phyloP scores from a whole-genome alignment of 345 rosid genomes.

The Alliaria petiolata region DNA sequence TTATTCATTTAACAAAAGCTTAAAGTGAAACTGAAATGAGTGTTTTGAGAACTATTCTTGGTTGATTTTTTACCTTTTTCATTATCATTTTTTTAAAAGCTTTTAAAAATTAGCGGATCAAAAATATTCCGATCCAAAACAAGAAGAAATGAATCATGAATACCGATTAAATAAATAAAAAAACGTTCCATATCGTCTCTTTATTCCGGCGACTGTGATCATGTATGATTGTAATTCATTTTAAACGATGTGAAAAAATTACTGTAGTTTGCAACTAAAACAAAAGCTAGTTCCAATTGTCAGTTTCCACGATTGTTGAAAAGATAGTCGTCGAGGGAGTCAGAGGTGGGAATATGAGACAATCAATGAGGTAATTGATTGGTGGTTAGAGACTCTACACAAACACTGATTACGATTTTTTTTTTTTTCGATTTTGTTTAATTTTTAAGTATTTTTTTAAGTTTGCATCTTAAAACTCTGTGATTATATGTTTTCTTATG shows the following conservation, averaged over 20 bases:
- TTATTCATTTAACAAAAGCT: no score
- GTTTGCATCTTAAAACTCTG: not conserved
- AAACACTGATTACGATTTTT: slow-evolving; percentile 2
- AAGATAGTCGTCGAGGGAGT: slow-evolving; percentile 9
- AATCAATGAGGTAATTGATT: slow-evolving; percentile 2
- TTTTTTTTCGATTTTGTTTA: not conserved
- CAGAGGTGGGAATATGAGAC: not conserved
- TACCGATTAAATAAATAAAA: no score
- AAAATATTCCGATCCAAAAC: no score
- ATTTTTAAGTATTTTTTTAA: not conserved
- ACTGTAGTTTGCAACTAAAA: not conserved
- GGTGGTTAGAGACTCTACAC: not conserved
- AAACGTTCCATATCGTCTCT: no score
- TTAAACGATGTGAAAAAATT: not conserved
- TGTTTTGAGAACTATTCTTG: no score
- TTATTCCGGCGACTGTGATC: no score
- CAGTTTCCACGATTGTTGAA: not conserved
- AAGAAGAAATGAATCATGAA: no score
- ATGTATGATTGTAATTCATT: no score
- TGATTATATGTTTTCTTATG: not conserved
- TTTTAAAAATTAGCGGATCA: no score
- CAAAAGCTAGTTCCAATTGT: not conserved
- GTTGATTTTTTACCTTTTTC: no score
- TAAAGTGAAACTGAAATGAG: no score
- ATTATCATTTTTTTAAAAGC: no score